Evolutionary conservation across 306 rosid species (phyloP).

Genomic region (Hylodesmum podocarpum): DNA sequence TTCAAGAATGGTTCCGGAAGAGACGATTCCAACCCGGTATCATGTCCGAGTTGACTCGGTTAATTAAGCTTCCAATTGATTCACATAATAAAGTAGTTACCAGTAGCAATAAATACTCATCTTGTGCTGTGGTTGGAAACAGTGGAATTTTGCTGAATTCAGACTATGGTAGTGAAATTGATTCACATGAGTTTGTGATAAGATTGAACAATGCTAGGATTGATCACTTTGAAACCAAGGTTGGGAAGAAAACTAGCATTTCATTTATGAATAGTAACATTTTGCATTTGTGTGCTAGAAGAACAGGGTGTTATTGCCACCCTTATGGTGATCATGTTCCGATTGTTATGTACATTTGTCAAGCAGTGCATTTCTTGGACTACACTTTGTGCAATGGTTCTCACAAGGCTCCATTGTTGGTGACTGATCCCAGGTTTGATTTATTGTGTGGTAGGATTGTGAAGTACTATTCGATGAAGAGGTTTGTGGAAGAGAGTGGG

Average conservation of each 20-base stretch:
- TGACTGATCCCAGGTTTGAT: conserved; percentile 88
- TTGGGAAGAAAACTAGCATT: conserved; percentile 78
- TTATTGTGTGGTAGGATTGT: conserved; percentile 71
- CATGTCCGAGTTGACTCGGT: conserved; percentile 59
- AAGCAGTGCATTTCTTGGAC: conserved; percentile 87
- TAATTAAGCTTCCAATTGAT: conserved; percentile 57
- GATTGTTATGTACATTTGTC: conserved; percentile 84
- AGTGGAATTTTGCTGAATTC: conserved; percentile 85
- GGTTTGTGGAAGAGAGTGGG: conserved; percentile 70
- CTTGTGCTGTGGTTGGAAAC: conserved; percentile 94
- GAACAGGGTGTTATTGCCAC: conserved; percentile 82
- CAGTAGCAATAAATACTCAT: conserved; percentile 36
- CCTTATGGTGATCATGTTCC: conserved; percentile 81
- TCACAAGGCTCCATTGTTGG: conserved; percentile 66
- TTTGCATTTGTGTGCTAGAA: conserved; percentile 84
- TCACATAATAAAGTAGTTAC: conserved; percentile 10
- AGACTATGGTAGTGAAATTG: conserved; percentile 61
- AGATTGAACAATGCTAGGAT: conserved; percentile 85
- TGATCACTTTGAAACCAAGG: conserved; percentile 51
- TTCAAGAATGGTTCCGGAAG: conserved; percentile 69
- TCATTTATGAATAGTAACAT: conserved; percentile 93
- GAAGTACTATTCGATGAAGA: conserved; percentile 87
- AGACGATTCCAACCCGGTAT: conserved; percentile 59
- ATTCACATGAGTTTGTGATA: conserved; percentile 74
- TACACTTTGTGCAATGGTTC: conserved; percentile 71